Evolutionary conservation across 306 rosid species (phyloP), one percentile per base, ranked within the genome.

Genomic region (Fragaria ananassa): DNA sequence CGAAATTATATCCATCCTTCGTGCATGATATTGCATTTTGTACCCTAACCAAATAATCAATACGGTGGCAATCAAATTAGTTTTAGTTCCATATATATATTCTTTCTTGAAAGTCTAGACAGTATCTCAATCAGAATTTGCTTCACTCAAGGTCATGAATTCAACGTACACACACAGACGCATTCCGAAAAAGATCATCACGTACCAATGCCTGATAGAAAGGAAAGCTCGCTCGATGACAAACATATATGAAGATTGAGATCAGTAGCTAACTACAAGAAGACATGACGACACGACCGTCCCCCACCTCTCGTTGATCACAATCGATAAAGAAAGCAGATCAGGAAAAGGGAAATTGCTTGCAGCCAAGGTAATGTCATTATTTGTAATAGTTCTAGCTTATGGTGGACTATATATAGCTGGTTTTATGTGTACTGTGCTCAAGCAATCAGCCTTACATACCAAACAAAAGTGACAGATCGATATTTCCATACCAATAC

Each of bases 221-320:
- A 29, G 15, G 19, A 3, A 29, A 61, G 66, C 46, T 42, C 3
- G 46, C 14, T 61, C 4, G 66, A n/a, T n/a, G n/a, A 25, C 13
- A 9, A 25, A 79, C 66, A 31, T 31, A 31, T 31, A 77, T 75
- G 51, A 50, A 77, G 37, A 80, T 63, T 81, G 74, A 66, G 41
- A 37, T 71, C 77, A 77, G 70, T 74, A 68, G 29, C 42, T 15
- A 29, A 23, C 49, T 37, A 67, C 80, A 77, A 80, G 76, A 78
- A 80, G 88, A 85, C 85, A 74, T 42, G 74, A 74, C 27, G 34
- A 70, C 68, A 75, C 37, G 39, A 45, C 57, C 71, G 83, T 61
- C 86, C 61, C 68, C 77, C 79, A 74, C 83, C 82, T 81, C 45
- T 46, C 74, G 54, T 50, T 25, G 66, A 64, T 39, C 78, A 60